Base-by-base conservation (phyloP, 352 stramenopile genomes). In the Globisporangium mamillatum region DNA sequence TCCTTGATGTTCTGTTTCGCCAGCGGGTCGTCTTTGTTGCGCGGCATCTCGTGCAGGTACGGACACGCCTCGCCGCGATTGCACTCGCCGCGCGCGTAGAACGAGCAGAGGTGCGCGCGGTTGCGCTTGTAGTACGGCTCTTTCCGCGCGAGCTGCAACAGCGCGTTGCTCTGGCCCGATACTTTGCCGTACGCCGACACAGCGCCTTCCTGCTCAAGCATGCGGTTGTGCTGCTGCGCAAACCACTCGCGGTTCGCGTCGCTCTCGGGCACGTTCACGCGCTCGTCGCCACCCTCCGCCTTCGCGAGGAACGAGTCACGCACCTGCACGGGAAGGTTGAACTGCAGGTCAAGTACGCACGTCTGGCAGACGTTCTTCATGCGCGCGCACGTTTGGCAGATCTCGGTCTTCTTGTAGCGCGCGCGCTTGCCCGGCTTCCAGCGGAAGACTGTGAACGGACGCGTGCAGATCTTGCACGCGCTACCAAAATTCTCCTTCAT, bases 331-430 rank as follows among this genome's bases (percentile, higher is more conserved):
- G 94, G 94, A 44, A 99, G 76, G 75, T 98, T 98, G 75, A 98
- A 99, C 77, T 99, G 95, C 69, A 99, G 80, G 80, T 99, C 98
- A 60, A 99, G 91, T 55, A 99, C 96, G 67, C 98, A 99, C 0
- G 97, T 98, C 84, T 99, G 98, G 78, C 98, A 99, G 6, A 99
- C 96, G 81, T 99, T 99, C 80, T 99, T 99, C 74, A 98, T 97
- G 75, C 98, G 96, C n/a, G 98, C 94, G 78, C 97, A 99, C 18
- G 86, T 98, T 66, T 98, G 91, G 77, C 98, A 99, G 65, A 99
- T 98, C 80, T 97, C 93, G 14, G 98, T 99, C 83, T 97, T 97
- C 82, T 99, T 99, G 79, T 99, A 98, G 32, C 97, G 92, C 36
- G 94, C 97, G 57, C 97, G 94, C 46, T 98, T 98, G 63, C 97